Evolutionary conservation across 2,329 filamentous ascomycete genomes (phyloP).

Genomic region (Aspergillus pseudoviridinutans): DNA sequence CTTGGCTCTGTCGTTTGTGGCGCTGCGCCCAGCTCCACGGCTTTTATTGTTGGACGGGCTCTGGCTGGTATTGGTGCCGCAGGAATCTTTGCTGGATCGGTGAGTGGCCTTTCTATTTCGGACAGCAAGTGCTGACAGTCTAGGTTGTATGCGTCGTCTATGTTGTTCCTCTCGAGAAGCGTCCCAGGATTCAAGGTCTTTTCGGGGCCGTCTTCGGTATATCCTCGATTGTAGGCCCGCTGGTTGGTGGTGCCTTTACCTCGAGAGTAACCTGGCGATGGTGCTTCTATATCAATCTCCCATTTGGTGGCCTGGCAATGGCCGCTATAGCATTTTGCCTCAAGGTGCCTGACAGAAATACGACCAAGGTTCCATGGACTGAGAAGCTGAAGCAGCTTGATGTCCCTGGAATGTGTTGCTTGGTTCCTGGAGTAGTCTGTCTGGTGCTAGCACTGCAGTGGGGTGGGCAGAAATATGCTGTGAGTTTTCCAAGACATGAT

Average conservation of each 20-base stretch:
- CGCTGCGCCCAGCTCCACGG: not conserved
- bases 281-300: constrained; percentile 28
- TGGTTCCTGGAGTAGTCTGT: not conserved
- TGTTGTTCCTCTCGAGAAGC: constrained; percentile 31
- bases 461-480: not conserved
- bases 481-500: not conserved
- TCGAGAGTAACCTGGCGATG: constrained; percentile 21
- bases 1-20: not conserved
- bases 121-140: not conserved
- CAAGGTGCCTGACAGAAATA: not conserved
- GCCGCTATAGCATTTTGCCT: not conserved
- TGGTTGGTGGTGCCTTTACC: constrained; percentile 28
- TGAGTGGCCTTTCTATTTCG: not conserved
- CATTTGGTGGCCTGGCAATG: constrained; percentile 6
- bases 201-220: constrained; percentile 24
- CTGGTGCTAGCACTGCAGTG: not conserved
- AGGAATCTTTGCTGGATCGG: not conserved
- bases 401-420: not conserved
- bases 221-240: constrained; percentile 20
- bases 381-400: not conserved
- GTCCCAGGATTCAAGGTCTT: constrained; percentile 27
- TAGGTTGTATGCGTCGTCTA: constrained; percentile 19
- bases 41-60: not conserved
- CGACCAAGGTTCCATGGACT: not conserved
- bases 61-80: not conserved